Percentiles rank a stretch among this genome's conserved stretches.
Conservation (phyloP, 2,329 filamentous ascomycete genomes). For the Acephala macrosclerotiorum region DNA sequence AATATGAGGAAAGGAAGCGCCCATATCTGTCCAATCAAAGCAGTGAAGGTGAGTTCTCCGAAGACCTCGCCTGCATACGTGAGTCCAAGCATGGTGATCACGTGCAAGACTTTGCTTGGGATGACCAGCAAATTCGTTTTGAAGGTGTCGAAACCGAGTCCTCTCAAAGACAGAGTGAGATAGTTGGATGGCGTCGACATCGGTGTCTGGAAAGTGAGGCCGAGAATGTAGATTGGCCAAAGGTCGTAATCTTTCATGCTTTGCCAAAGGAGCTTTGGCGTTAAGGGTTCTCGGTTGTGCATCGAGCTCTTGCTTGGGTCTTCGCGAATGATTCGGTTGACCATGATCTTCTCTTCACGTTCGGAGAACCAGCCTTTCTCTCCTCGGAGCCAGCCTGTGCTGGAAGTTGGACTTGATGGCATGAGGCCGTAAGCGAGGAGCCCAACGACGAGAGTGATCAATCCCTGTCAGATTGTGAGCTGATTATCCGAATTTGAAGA, state of each 20-base stretch:
- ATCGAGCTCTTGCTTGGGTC: slow-evolving; percentile 57
- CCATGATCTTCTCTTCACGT: slow-evolving; percentile 66
- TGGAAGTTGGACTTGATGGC: slow-evolving; percentile 36
- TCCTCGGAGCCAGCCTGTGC: slow-evolving; percentile 61
- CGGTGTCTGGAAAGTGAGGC: slow-evolving; percentile 60
- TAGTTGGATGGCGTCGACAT: slow-evolving; percentile 56
- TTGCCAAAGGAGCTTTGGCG: slow-evolving; percentile 52
- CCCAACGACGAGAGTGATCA: slow-evolving; percentile 35
- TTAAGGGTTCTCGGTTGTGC: slow-evolving; percentile 59
- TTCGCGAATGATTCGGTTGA: slow-evolving; percentile 62
- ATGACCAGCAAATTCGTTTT: slow-evolving; percentile 69
- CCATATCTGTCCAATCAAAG: slow-evolving; percentile 62
- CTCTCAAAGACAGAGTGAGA: slow-evolving; percentile 64
- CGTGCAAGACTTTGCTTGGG: slow-evolving; percentile 57
- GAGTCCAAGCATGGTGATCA: slow-evolving; percentile 46
- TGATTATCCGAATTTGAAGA: background rate
- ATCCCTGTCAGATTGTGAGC: slow-evolving; percentile 27
- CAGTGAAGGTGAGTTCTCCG: slow-evolving; percentile 57
- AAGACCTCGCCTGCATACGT: slow-evolving; percentile 53
- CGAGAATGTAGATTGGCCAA: slow-evolving; percentile 56
- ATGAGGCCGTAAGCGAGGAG: slow-evolving; percentile 35
- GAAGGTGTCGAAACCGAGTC: slow-evolving; percentile 66
- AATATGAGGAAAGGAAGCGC: slow-evolving; percentile 62
- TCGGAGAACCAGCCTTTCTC: slow-evolving; percentile 68
- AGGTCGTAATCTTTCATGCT: slow-evolving; percentile 59